A percentile compares a stretch with the other conserved stretches of the same genome.
Evolutionary conservation across 495 filamentous ascomycete genomes (phyloP).

Genomic region (Neurospora sp.): DNA sequence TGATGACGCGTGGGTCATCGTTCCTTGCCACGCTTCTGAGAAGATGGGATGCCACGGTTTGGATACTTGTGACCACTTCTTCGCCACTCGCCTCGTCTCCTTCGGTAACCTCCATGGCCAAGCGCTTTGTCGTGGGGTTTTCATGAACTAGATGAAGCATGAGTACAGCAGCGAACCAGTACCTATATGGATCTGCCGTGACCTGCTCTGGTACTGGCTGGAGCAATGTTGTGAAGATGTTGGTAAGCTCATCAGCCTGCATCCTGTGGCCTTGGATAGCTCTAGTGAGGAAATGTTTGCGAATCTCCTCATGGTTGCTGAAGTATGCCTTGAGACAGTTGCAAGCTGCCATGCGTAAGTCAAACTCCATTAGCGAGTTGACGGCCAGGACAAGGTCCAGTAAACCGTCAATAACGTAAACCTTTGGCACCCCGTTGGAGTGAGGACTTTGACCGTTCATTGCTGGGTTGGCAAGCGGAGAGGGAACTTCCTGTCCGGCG

Average conservation of each 20-base stretch:
- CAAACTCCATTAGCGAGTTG: conserved; percentile 54
- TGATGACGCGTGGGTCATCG: conserved; percentile 70
- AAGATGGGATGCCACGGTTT: conserved; percentile 73
- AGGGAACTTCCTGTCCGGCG: conserved; percentile 67
- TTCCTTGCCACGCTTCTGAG: conserved; percentile 57
- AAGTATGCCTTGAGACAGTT: conserved; percentile 92
- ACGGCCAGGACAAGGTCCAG: conserved; percentile 75
- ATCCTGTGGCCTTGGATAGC: conserved; percentile 81
- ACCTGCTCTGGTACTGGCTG: conserved; percentile 45
- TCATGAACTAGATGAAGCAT: conserved; percentile 85
- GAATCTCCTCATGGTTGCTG: conserved; percentile 64
- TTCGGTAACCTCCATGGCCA: conserved; percentile 74
- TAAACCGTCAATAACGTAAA: conserved; percentile 92
- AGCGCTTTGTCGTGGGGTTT: conserved; percentile 64
- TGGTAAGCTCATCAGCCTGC: conserved; percentile 77
- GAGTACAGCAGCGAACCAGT: conserved; percentile 86
- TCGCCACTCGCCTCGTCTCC: conserved; percentile 86
- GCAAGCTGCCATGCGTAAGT: conserved; percentile 74
- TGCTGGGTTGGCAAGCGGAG: conserved; percentile 38
- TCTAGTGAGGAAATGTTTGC: conserved; percentile 71
- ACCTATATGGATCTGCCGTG: conserved; percentile 73
- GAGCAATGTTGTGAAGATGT: conserved; percentile 76
- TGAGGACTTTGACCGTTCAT: conserved; percentile 28
- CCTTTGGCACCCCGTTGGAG: conserved; percentile 42
- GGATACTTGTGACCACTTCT: conserved; percentile 91